A percentile compares a stretch with the other conserved stretches of the same genome.
phyloP scores from a whole-genome alignment of 345 rosid genomes.

The Cardamine resedifolia region DNA sequence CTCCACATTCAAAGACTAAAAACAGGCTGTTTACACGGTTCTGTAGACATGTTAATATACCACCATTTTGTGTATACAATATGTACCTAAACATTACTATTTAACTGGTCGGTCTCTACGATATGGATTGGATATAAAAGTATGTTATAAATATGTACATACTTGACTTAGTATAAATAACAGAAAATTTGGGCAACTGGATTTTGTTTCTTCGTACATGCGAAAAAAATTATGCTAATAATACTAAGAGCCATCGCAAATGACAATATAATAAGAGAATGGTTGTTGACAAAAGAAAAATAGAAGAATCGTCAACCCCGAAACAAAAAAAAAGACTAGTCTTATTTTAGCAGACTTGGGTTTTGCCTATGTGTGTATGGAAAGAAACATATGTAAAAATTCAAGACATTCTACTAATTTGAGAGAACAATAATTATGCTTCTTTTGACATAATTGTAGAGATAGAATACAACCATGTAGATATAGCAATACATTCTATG shows the following conservation, averaged over 20 bases:
- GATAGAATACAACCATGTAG: neutral
- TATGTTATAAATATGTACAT: neutral
- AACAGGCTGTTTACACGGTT: neutral
- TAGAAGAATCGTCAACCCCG: constrained; percentile 16
- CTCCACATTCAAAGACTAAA: constrained; percentile 7
- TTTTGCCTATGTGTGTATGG: neutral
- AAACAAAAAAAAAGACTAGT: neutral
- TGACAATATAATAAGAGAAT: constrained; percentile 8
- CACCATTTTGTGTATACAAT: neutral
- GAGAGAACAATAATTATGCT: neutral
- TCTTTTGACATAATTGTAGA: no score
- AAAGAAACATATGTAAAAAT: neutral
- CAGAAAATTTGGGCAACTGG: neutral
- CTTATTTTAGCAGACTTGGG: constrained; percentile 14
- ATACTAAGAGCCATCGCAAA: constrained; percentile 21
- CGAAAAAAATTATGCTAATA: neutral
- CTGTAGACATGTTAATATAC: constrained; percentile 1
- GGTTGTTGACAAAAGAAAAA: neutral
- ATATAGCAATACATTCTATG: neutral
- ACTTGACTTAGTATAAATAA: constrained; percentile 12
- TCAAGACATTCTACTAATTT: neutral
- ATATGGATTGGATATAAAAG: constrained; percentile 1
- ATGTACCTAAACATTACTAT: neutral
- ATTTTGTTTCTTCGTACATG: neutral
- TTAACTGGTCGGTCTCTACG: neutral